Percentiles rank a stretch among this genome's conserved stretches.
Conservation (phyloP, 129 eudicot genomes). For the Solidago caesia region DNA sequence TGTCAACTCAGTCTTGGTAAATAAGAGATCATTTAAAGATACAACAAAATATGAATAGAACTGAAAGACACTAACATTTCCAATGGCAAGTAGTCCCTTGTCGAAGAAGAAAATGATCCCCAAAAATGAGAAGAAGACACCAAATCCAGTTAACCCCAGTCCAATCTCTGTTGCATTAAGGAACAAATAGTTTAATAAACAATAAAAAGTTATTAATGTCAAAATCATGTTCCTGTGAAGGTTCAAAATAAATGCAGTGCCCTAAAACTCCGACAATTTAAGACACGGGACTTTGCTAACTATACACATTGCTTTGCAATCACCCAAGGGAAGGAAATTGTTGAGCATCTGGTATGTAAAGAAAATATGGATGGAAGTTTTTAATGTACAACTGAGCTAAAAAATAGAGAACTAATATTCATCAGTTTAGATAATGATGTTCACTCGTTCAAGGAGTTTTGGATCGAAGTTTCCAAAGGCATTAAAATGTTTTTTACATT, state of each 20-base stretch:
- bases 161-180: slow-evolving; percentile 60
- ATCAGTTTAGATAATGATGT: neutral
- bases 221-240: slow-evolving; percentile 7
- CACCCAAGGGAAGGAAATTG: neutral
- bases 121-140: slow-evolving; percentile 71
- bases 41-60: neutral
- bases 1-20: slow-evolving; percentile 7
- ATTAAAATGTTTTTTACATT: neutral
- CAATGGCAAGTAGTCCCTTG: slow-evolving; percentile 78
- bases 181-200: slow-evolving; percentile 12
- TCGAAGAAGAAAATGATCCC: slow-evolving; percentile 76
- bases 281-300: neutral
- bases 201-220: neutral
- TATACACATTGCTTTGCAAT: slow-evolving; percentile 9
- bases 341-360: slow-evolving; percentile 1
- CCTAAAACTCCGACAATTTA: neutral
- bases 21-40: slow-evolving; percentile 15
- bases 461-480: slow-evolving; percentile 10
- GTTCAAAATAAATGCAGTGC: slow-evolving; percentile 7
- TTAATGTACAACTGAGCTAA: neutral
- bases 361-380: neutral
- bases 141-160: slow-evolving; percentile 80
- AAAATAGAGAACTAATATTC: neutral
- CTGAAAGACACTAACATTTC: slow-evolving; percentile 49
- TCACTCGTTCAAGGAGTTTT: neutral